These are phyloP conservation scores for Colletotrichum noveboracense DNA, from an alignment of 2,329 filamentous ascomycete genomes.

Conservation along the genomic window DNA sequence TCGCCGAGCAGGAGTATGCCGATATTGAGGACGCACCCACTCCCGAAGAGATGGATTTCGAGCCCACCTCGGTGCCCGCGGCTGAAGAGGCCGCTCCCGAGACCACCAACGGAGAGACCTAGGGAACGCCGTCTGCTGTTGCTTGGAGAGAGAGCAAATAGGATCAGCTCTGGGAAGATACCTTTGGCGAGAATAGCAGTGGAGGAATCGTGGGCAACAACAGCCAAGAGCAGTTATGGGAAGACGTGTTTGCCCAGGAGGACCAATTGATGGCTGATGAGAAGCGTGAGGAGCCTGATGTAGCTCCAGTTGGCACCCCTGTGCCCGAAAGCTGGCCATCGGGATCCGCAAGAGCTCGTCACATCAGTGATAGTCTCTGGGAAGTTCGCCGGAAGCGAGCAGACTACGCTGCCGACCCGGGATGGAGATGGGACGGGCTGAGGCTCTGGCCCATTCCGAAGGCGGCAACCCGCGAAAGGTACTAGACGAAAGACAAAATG, in stretches of 20 bases:
- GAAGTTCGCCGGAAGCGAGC: neutral
- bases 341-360: neutral
- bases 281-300: neutral
- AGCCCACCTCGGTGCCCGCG: neutral
- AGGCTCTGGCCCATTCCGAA: neutral
- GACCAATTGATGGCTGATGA: neutral
- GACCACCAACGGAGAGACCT: neutral
- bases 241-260: neutral
- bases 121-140: neutral
- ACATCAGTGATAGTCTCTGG: neutral
- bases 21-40: constrained; percentile 43
- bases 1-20: constrained; percentile 27
- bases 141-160: neutral
- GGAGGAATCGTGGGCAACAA: neutral
- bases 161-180: neutral
- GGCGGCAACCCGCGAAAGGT: neutral
- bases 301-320: neutral
- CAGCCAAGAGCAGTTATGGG: neutral
- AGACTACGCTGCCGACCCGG: neutral
- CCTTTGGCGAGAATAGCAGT: neutral
- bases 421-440: neutral
- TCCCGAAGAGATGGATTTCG: constrained; percentile 30
- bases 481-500: neutral
- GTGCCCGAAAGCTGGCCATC: neutral
- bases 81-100: neutral